phyloP scores from a whole-genome alignment of 108 stramenopile species.

The Cylindrotheca closterium region DNA sequence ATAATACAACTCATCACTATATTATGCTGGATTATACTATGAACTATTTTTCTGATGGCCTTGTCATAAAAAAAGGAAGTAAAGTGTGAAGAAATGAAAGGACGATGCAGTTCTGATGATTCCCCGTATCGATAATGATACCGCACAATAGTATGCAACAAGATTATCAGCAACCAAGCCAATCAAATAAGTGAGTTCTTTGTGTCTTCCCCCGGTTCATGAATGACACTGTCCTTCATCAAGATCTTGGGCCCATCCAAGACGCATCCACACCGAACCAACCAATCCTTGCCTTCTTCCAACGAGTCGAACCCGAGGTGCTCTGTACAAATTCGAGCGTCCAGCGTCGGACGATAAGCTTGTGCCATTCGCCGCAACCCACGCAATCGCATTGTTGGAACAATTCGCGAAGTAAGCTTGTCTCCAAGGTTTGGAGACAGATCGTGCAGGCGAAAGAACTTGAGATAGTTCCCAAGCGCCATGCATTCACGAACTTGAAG shows the following conservation, averaged over 20 bases:
- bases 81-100: too few species aligned
- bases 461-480: constrained; percentile 59
- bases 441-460: constrained; percentile 63
- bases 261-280: constrained; percentile 52
- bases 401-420: constrained; percentile 65
- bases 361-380: constrained; percentile 61
- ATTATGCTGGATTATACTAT: too few species aligned
- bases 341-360: constrained; percentile 68
- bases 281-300: constrained; percentile 33
- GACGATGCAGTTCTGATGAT: too few species aligned
- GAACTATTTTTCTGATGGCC: too few species aligned
- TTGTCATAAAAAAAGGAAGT: too few species aligned
- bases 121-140: too few species aligned
- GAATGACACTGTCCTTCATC: constrained; percentile 62
- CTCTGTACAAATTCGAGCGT: constrained; percentile 39
- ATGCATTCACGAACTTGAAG: constrained; percentile 71
- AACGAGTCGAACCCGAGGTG: constrained; percentile 57
- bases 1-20: too few species aligned
- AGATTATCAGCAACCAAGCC: too few species aligned
- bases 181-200: constrained; percentile 58
- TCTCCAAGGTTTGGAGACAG: constrained; percentile 54
- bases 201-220: constrained; percentile 30
- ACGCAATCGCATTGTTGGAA: constrained; percentile 54
- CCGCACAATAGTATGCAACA: too few species aligned
- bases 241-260: constrained; percentile 39